Percentiles rank a stretch among this genome's conserved stretches.
These are phyloP conservation scores for Phytophthora cajani DNA, from an alignment of 352 stramenopile species.

Conservation along the genomic window DNA sequence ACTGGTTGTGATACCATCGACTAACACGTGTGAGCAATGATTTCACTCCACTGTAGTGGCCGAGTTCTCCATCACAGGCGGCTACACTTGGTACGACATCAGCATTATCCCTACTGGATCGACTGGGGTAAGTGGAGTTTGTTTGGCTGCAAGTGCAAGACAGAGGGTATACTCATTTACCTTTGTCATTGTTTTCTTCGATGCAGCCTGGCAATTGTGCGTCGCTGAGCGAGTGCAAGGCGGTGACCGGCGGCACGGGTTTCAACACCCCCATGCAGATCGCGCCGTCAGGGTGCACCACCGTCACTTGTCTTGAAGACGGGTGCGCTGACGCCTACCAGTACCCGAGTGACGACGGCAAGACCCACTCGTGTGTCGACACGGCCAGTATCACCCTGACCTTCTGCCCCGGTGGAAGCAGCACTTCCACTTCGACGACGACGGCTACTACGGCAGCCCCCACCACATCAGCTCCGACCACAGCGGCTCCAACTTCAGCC, in stretches of 20 bases:
- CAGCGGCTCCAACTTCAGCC: constrained; percentile 7
- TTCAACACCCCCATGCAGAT: constrained; percentile 73
- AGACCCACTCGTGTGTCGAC: constrained; percentile 57
- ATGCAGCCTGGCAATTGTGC: constrained; percentile 37
- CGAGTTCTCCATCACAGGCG: constrained; percentile 47
- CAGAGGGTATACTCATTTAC: not conserved
- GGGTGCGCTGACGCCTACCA: constrained; percentile 66
- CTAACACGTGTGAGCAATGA: not conserved
- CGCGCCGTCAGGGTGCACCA: constrained; percentile 44
- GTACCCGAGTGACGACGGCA: constrained; percentile 58
- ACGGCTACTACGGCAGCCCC: constrained; percentile 9
- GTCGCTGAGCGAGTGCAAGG: constrained; percentile 51
- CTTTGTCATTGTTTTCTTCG: not conserved
- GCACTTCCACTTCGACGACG: constrained; percentile 19
- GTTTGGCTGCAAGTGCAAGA: not conserved
- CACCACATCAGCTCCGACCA: not conserved
- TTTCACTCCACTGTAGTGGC: constrained; percentile 32
- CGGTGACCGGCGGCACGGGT: constrained; percentile 46
- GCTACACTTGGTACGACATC: constrained; percentile 58
- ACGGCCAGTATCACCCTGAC: constrained; percentile 49
- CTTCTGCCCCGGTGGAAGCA: constrained; percentile 57
- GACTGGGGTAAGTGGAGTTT: constrained; percentile 25
- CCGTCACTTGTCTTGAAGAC: constrained; percentile 46
- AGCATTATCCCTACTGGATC: constrained; percentile 55
- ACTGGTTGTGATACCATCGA: not conserved